Evolutionary conservation across 371 early-diverging fungal species (phyloP).

Genomic region (Saksenaea vasiformis): DNA sequence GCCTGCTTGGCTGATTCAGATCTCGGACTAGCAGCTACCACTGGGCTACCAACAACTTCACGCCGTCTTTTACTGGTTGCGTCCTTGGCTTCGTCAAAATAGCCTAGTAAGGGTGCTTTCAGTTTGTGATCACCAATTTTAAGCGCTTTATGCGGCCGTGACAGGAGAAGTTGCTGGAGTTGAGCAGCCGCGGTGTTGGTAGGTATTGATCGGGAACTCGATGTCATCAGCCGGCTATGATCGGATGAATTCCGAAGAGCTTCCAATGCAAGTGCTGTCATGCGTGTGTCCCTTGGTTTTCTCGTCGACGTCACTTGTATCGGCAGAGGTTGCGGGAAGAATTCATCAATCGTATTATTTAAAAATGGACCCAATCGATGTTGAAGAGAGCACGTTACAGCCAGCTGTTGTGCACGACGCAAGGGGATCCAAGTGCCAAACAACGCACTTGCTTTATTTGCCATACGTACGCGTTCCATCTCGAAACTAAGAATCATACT

Average conservation of each 20-base stretch:
- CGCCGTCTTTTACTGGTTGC: conserved; percentile 7
- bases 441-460: conserved; percentile 59
- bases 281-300: conserved; percentile 24
- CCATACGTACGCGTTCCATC: conserved; percentile 68
- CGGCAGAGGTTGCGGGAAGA: conserved; percentile 64
- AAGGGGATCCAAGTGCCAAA: conserved; percentile 86
- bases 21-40: conserved; percentile 17
- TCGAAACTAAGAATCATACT: conserved; percentile 77
- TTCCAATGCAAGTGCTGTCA: conserved; percentile 33
- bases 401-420: conserved; percentile 71
- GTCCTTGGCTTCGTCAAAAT: conserved; percentile 24
- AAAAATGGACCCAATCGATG: conserved; percentile 67
- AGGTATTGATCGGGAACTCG: conserved; percentile 13
- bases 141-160: conserved; percentile 30
- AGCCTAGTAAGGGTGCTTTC: conserved; percentile 35
- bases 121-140: conserved; percentile 30
- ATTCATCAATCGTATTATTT: conserved; percentile 61
- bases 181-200: conserved; percentile 21
- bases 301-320: conserved; percentile 21
- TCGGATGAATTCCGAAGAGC: conserved; percentile 25
- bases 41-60: background rate
- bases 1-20: background rate
- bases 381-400: conserved; percentile 70
- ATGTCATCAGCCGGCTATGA: background rate
- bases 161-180: conserved; percentile 20